Percentiles rank a stretch among this genome's conserved stretches.
These are phyloP conservation scores for Chlorencoelia australis DNA, from an alignment of 2,329 filamentous ascomycete species.

Conservation along the genomic window DNA sequence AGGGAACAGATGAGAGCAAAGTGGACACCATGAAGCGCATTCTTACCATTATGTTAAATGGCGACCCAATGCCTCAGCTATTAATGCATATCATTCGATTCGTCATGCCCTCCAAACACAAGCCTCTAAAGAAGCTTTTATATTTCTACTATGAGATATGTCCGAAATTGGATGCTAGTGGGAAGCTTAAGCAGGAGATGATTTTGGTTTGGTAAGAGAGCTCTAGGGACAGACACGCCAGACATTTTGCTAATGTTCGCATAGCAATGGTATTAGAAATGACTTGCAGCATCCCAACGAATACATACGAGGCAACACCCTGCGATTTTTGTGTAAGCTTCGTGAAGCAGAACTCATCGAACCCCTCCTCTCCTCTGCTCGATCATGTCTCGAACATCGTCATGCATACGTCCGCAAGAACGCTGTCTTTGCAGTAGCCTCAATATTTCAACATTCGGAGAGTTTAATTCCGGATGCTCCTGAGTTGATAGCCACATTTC, in stretches of 20 bases:
- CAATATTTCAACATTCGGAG: slow-evolving; percentile 85
- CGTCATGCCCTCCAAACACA: slow-evolving; percentile 97
- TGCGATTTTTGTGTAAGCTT: slow-evolving; percentile 94
- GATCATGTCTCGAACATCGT: slow-evolving; percentile 86
- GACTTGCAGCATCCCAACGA: slow-evolving; percentile 97
- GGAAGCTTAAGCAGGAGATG: slow-evolving; percentile 99
- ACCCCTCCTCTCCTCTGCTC: slow-evolving; percentile 83
- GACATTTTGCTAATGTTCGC: neutral
- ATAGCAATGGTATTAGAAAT: slow-evolving; percentile 92
- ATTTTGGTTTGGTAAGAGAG: slow-evolving; percentile 81
- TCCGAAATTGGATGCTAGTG: slow-evolving; percentile 82
- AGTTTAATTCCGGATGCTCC: slow-evolving; percentile 90
- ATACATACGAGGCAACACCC: slow-evolving; percentile 95
- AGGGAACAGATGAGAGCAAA: slow-evolving; percentile 87
- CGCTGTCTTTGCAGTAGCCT: slow-evolving; percentile 87
- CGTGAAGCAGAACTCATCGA: slow-evolving; percentile 93
- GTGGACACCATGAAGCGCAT: slow-evolving; percentile 95
- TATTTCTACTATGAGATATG: slow-evolving; percentile 99
- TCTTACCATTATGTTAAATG: slow-evolving; percentile 94
- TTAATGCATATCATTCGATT: slow-evolving; percentile 99
- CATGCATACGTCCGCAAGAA: slow-evolving; percentile 98
- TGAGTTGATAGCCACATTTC: slow-evolving; percentile 81
- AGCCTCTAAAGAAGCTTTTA: slow-evolving; percentile 91
- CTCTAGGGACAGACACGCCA: slow-evolving; percentile 1
- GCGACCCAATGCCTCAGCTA: slow-evolving; percentile 86